Evolutionary conservation across 805 yeast genomes (phyloP).

Genomic region (Groenewaldozyma tartarivorans): DNA sequence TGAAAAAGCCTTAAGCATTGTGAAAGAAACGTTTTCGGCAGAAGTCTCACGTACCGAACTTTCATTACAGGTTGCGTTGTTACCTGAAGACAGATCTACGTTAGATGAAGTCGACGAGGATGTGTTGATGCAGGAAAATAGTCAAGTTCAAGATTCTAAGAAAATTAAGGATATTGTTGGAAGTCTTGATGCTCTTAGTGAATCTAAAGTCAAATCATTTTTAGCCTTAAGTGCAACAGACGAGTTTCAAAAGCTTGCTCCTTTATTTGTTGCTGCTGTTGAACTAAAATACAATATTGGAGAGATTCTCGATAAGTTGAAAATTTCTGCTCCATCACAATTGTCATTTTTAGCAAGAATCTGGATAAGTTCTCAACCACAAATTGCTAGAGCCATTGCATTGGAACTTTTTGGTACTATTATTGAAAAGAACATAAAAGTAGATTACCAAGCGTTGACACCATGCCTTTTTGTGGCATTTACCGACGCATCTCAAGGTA

Average conservation of each 20-base stretch:
- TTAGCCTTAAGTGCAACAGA: slow-evolving; percentile 6
- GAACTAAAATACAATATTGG: neutral
- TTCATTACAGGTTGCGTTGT: slow-evolving; percentile 29
- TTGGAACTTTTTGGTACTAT: slow-evolving; percentile 17
- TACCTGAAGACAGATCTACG: neutral
- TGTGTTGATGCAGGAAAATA: slow-evolving; percentile 11
- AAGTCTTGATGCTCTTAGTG: slow-evolving; percentile 4
- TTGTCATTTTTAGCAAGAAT: slow-evolving; percentile 29
- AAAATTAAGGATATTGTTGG: neutral
- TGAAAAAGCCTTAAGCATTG: slow-evolving; percentile 13
- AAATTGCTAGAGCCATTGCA: slow-evolving; percentile 28
- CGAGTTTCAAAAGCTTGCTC: slow-evolving; percentile 7
- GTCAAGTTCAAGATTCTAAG: neutral
- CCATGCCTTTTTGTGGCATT: slow-evolving; percentile 26
- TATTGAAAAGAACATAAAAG: slow-evolving; percentile 5
- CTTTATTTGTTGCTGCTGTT: slow-evolving; percentile 7
- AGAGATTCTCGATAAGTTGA: slow-evolving; percentile 3
- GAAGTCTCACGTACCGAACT: slow-evolving; percentile 38
- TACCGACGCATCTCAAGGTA: slow-evolving; percentile 24
- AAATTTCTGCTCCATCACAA: slow-evolving; percentile 4
- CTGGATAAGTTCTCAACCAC: slow-evolving; percentile 27
- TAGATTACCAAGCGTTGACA: slow-evolving; percentile 29
- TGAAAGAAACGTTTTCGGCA: neutral
- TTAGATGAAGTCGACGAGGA: slow-evolving; percentile 11
- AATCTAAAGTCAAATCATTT: slow-evolving; percentile 10